A percentile compares a stretch with the other conserved stretches of the same genome.
phyloP scores from a whole-genome alignment of 176 grass and related monocot species.

The Melocanna baccifera region DNA sequence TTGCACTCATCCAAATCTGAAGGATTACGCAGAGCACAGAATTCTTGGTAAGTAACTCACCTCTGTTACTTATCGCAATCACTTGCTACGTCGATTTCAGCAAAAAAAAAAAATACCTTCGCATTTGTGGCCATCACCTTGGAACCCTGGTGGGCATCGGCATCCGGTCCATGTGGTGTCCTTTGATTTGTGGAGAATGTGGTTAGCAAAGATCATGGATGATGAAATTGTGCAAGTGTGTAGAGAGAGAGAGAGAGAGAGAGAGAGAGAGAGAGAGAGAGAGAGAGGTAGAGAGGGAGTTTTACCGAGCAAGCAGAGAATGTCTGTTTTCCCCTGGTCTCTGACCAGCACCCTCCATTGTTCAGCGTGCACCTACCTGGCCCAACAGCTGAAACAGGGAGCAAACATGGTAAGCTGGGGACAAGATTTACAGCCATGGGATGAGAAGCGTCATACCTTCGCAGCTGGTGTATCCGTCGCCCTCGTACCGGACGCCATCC shows the following conservation, averaged over 20 bases:
- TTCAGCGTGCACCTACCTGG: conserved; percentile 72
- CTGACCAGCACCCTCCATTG: conserved; percentile 90
- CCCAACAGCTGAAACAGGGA: conserved; percentile 54
- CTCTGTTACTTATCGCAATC: neutral
- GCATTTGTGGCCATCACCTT: conserved; percentile 72
- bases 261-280: too few relatives aligned
- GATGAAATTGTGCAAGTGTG: neutral
- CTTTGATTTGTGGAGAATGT: conserved; percentile 25
- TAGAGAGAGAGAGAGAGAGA: neutral
- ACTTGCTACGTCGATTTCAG: neutral
- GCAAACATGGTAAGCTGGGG: neutral
- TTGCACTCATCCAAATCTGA: conserved; percentile 83
- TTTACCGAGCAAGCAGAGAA: conserved; percentile 85
- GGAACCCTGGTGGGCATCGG: conserved; percentile 73
- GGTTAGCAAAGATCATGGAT: neutral
- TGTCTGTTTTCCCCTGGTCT: conserved; percentile 32
- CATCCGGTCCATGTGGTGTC: conserved; percentile 51
- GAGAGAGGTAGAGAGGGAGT: too few relatives aligned
- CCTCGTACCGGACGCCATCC: conserved; percentile 67
- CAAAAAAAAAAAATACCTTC: conserved; percentile 25
- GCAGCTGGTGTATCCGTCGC: conserved; percentile 80
- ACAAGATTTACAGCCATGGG: neutral
- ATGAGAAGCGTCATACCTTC: conserved; percentile 14
- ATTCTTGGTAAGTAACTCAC: neutral
- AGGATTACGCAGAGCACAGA: neutral